Conservation (phyloP, 2,329 filamentous ascomycete species). For the Xenosphaeropsis pyriputrescens region DNA sequence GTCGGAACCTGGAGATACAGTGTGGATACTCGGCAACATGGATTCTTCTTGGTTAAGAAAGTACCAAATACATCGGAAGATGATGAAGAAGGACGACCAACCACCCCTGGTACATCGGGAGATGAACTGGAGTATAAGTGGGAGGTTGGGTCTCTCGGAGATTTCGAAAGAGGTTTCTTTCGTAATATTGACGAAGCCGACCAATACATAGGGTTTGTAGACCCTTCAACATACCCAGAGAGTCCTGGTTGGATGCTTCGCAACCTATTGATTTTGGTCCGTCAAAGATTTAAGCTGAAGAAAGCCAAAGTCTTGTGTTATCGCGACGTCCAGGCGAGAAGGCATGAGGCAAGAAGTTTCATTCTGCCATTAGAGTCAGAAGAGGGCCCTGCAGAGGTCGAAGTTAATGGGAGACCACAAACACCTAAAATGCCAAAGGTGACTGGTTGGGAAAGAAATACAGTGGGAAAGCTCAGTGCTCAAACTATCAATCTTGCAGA, state of each 20-base stretch:
- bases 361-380: constrained; percentile 38
- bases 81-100: constrained; percentile 16
- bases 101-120: constrained; percentile 34
- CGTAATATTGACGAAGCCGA: constrained; percentile 55
- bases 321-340: constrained; percentile 62
- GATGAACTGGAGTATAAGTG: constrained; percentile 51
- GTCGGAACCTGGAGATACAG: constrained; percentile 80
- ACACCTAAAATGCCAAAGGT: constrained; percentile 60
- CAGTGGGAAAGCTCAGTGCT: constrained; percentile 61
- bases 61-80: constrained; percentile 7
- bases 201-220: constrained; percentile 73
- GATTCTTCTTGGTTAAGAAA: constrained; percentile 91
- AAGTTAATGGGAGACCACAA: constrained; percentile 7
- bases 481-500: constrained; percentile 73
- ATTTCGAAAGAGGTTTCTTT: constrained; percentile 84
- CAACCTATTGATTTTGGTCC: constrained; percentile 74
- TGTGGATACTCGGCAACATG: constrained; percentile 71
- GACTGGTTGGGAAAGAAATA: constrained; percentile 87
- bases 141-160: constrained; percentile 61
- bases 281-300: constrained; percentile 64
- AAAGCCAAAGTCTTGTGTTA: constrained; percentile 82
- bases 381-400: constrained; percentile 7
- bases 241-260: constrained; percentile 88
- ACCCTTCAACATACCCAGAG: constrained; percentile 79
- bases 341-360: constrained; percentile 71